phyloP scores from a whole-genome alignment of 305 asterid species.

The Plantago rigida region DNA sequence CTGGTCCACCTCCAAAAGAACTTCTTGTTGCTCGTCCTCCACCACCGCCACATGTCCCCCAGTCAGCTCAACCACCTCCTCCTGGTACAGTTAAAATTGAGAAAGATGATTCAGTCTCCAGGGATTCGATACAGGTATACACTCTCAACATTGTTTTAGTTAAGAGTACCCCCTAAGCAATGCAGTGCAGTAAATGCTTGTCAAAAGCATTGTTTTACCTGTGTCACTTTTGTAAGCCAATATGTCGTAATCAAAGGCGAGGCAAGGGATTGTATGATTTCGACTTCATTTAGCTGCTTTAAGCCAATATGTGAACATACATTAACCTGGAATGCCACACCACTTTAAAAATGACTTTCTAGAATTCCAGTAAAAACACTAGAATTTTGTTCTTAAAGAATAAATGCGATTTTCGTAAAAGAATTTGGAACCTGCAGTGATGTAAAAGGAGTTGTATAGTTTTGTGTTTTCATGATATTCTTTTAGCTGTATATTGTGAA shows the following conservation, averaged over 20 bases:
- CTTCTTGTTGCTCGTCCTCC: slow-evolving; percentile 45
- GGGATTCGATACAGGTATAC: slow-evolving; percentile 52
- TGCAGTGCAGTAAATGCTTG: too few relatives aligned
- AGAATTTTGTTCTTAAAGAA: too few relatives aligned
- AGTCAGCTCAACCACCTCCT: slow-evolving; percentile 58
- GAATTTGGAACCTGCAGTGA: not conserved
- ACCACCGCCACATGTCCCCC: slow-evolving; percentile 51
- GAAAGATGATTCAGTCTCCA: slow-evolving; percentile 43
- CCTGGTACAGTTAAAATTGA: slow-evolving; percentile 56
- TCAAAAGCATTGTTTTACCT: too few relatives aligned
- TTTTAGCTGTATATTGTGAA: not conserved
- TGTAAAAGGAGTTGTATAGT: not conserved
- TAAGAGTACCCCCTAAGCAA: too few relatives aligned
- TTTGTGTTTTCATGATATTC: not conserved
- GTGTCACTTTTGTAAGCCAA: too few relatives aligned
- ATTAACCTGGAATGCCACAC: too few relatives aligned
- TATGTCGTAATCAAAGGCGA: too few relatives aligned
- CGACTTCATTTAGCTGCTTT: too few relatives aligned
- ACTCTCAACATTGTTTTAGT: slow-evolving; percentile 3
- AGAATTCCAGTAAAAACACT: too few relatives aligned
- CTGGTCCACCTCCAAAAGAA: slow-evolving; percentile 86
- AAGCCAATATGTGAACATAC: too few relatives aligned
- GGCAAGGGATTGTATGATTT: too few relatives aligned
- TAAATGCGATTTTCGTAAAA: not conserved
- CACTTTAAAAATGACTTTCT: too few relatives aligned